Base-by-base conservation (phyloP, 2,329 filamentous ascomycete genomes). In the Monilinia laxa region DNA sequence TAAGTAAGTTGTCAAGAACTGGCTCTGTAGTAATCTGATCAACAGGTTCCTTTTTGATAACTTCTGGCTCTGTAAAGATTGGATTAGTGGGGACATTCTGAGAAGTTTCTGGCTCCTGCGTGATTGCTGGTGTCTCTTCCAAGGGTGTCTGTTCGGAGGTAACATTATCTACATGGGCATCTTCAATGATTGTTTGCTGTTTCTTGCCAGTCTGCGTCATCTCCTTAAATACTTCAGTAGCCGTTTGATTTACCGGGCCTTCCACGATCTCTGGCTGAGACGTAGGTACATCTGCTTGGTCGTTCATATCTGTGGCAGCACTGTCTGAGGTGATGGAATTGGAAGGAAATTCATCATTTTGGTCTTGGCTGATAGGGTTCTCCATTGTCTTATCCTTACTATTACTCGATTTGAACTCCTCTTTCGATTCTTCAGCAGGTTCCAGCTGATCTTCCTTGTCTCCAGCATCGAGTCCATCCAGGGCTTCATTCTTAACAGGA, bases 341-440 rank as follows among this genome's bases (percentile, higher is more conserved):
- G 23, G 62, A 67, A 64, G 28, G 23, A 20, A 38, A 3, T n/a
- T 28, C 35, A 49, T 59, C 53, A 2, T 40, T 47, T 38, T 38
- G 16, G 20, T 53, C 40, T 38, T 62, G 45, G 28, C 23, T 20
- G 12, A 14, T 35, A 14, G 42, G 70, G 23, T 67, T 56, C 58
- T 72, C 70, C 51, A 68, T 75, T 68, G 81, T 82, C 74, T 81
- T 81, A 12, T 74, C 72, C 67, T 76, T 78, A 69, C 75, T 77
- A 69, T 75, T 76, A 28, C 62, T 59, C 55, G 72, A 71, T 47
- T 56, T 69, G 35, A 73, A 73, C 64, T 74, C 71, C 56, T 75
- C 73, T 47, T 75, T 72, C 49, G 73, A 54, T 67, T 74, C 73
- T 16, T 73, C 67, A 38, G 73, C 71, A 60, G 74, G 67, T 52